Evolutionary conservation across 2,329 filamentous ascomycete species (phyloP), one percentile per base, ranked within the genome.

Genomic region (Calonectria hawksworthii): DNA sequence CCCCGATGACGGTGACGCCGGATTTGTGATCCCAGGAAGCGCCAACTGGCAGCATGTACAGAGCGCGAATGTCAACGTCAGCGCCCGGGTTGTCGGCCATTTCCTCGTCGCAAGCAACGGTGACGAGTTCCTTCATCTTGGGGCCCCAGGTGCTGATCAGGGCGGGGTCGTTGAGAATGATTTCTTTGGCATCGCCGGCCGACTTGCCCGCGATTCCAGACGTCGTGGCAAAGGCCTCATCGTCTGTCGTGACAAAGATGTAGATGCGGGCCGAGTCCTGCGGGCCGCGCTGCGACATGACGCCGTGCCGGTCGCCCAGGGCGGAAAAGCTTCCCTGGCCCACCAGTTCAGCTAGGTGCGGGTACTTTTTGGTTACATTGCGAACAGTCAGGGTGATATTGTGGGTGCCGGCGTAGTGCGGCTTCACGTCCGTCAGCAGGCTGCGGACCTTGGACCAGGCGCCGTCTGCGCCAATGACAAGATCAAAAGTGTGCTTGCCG

Each of bases 1-100:
- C 90, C 4, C 90, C 90, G 23, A 92, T 80, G 16, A 92, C 80
- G 0, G 90, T 89, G 4, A 87, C 83, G 4, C 89, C 87, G 0
- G 83, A 47, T 5, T 81, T 78, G 14, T 83, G 75, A 7, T 84
- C 75, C 89, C 90, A 92, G 0, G 65, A 65, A 16, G 84, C 74
- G 0, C 86, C 86, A 1, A 87, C 74, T 0, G 89, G 88, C 1
- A 92, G 83, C 73, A 85, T 85, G 76, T 83, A 82, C 1, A 86
- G 71, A 0, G 82, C 77, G 59, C 78, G 68, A 3, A 59, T 63
- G 13, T 80, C 77, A 2, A 83, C 65, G 1, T 68, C 64, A 0
- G 73, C 73, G 13, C 74, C 76, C 1, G 75, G 56, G 6, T 78
- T 76, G 10, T 74, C 70, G 2, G 52, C 70, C 0, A 74, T 66